Evolutionary conservation across 371 early-diverging fungal species (phyloP).

Genomic region (Rhizopus microsporus): DNA sequence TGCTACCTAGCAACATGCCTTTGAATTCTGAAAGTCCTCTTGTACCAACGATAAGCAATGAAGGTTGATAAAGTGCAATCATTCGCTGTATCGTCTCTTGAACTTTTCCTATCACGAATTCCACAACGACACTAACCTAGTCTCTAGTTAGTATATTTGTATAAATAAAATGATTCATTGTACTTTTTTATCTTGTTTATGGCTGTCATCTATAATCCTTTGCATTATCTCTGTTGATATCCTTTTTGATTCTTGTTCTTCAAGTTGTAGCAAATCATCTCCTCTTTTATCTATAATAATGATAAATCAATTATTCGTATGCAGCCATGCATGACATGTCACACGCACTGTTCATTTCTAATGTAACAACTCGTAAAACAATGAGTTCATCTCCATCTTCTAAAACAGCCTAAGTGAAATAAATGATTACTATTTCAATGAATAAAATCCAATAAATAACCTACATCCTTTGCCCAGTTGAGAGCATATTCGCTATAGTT

Average conservation of each 20-base stretch:
- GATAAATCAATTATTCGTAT: neutral
- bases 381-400: constrained; percentile 66
- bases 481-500: constrained; percentile 64
- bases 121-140: constrained; percentile 59
- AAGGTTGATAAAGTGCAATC: constrained; percentile 61
- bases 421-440: neutral
- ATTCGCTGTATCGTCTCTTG: constrained; percentile 63
- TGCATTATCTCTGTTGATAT: constrained; percentile 56
- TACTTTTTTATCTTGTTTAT: constrained; percentile 31
- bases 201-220: constrained; percentile 38
- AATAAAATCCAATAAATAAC: neutral
- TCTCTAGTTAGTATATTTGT: neutral
- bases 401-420: constrained; percentile 43
- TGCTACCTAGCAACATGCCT: constrained; percentile 56
- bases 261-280: constrained; percentile 38
- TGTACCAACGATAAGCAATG: constrained; percentile 60
- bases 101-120: constrained; percentile 63
- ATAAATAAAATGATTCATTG: neutral
- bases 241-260: constrained; percentile 48
- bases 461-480: constrained; percentile 58
- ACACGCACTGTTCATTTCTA: constrained; percentile 41
- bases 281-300: constrained; percentile 43
- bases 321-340: neutral
- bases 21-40: constrained; percentile 60
- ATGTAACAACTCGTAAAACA: constrained; percentile 49